Conservation (phyloP, 768 basidiomycete genomes). For the Pulveroboletus sp. region DNA sequence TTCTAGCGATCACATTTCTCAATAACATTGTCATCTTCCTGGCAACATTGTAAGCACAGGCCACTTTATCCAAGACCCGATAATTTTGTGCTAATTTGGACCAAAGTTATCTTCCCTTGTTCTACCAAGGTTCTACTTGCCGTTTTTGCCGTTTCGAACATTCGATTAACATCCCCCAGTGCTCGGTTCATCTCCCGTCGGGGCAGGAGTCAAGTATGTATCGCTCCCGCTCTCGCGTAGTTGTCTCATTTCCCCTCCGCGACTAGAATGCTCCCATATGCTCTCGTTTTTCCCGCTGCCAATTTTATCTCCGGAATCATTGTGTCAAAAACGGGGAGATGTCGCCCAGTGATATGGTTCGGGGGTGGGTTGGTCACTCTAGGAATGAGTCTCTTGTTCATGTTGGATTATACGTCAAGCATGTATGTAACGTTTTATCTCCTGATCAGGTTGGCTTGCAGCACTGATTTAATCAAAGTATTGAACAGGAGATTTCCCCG, state of each 20-base stretch:
- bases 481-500: conserved; percentile 58
- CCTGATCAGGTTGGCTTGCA: neutral
- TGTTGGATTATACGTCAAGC: conserved; percentile 55
- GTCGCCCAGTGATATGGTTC: conserved; percentile 61
- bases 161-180: conserved; percentile 25
- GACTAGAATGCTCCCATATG: conserved; percentile 67
- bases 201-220: conserved; percentile 64
- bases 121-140: conserved; percentile 49
- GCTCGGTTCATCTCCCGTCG: conserved; percentile 70
- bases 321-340: conserved; percentile 53
- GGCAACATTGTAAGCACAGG: conserved; percentile 26
- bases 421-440: conserved; percentile 29
- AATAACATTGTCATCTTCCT: conserved; percentile 61
- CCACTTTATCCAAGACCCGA: neutral
- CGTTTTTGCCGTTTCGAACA: neutral
- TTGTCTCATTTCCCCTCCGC: neutral
- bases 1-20: conserved; percentile 56
- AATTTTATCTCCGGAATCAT: conserved; percentile 56
- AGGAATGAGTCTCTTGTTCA: conserved; percentile 70
- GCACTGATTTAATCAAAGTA: conserved; percentile 36
- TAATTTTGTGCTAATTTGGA: neutral
- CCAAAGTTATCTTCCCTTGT: conserved; percentile 61
- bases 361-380: conserved; percentile 55
- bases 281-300: conserved; percentile 50
- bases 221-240: neutral